Evolutionary conservation across 2,329 filamentous ascomycete genomes (phyloP).

Genomic region (Phialemoniopsis sp.): DNA sequence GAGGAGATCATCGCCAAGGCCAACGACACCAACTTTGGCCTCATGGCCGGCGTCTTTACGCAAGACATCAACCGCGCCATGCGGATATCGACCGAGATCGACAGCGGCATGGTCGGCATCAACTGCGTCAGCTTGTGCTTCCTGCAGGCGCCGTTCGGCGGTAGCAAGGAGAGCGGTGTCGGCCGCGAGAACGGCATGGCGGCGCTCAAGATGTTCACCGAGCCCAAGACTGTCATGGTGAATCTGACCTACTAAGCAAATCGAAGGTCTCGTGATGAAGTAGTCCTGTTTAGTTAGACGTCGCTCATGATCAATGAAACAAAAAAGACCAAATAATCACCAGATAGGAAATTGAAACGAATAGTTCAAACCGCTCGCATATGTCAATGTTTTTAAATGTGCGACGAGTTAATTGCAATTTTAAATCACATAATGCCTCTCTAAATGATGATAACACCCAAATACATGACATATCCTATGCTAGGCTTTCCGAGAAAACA

Average conservation of each 20-base stretch:
- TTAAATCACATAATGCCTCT: too few relatives aligned
- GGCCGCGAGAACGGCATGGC: conserved; percentile 45
- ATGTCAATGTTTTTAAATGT: too few relatives aligned
- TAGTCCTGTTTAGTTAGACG: too few relatives aligned
- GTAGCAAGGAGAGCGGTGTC: conserved; percentile 43
- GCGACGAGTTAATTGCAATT: too few relatives aligned
- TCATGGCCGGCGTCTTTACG: conserved; percentile 51
- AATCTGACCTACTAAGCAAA: conserved; percentile 18
- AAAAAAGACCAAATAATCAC: too few relatives aligned
- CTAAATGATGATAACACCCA: too few relatives aligned
- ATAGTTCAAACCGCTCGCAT: too few relatives aligned
- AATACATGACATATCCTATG: too few relatives aligned
- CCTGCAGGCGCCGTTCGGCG: conserved; percentile 41
- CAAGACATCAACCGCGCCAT: conserved; percentile 60
- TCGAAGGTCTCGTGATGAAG: too few relatives aligned
- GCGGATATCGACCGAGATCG: conserved; percentile 48
- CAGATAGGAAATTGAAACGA: too few relatives aligned
- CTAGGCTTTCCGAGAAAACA: too few relatives aligned
- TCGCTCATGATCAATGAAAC: too few relatives aligned
- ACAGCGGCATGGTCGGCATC: conserved; percentile 68
- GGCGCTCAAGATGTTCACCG: conserved; percentile 40
- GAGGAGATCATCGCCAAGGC: conserved; percentile 49
- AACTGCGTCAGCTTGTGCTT: conserved; percentile 42
- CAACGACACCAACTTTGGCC: conserved; percentile 46
- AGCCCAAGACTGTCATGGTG: conserved; percentile 45